phyloP scores from a whole-genome alignment of 345 rosid species.

The Balakata baccata region DNA sequence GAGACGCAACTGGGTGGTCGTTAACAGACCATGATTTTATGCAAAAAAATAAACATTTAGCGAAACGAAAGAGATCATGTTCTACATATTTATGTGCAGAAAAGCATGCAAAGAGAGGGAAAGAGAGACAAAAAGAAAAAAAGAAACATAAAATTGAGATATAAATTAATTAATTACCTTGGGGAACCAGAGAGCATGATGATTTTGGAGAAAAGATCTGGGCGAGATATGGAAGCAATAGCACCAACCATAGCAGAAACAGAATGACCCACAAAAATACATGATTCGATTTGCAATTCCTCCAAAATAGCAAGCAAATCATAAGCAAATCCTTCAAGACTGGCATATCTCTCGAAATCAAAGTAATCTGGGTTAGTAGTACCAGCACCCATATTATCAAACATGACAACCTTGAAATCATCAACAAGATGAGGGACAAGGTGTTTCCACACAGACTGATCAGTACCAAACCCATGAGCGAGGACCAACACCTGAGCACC shows the following conservation, averaged over 20 bases:
- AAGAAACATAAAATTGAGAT: too few species aligned
- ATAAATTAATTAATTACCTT: conserved; percentile 38
- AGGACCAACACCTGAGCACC: conserved; percentile 56
- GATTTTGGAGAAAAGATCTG: conserved; percentile 71
- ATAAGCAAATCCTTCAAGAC: conserved; percentile 69
- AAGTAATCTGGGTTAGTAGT: conserved; percentile 87
- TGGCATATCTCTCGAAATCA: conserved; percentile 68
- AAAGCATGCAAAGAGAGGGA: too few species aligned
- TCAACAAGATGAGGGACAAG: conserved; percentile 75
- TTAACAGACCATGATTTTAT: neutral
- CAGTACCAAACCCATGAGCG: conserved; percentile 89
- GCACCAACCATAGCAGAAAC: conserved; percentile 73
- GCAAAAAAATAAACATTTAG: too few species aligned
- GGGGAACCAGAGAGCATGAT: conserved; percentile 74
- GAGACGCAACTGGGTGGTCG: neutral
- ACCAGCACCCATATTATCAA: conserved; percentile 29
- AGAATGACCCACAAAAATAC: conserved; percentile 82
- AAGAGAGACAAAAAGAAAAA: too few species aligned
- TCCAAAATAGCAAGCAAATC: conserved; percentile 82
- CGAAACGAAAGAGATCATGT: too few species aligned
- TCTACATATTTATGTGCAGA: too few species aligned
- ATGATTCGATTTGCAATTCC: conserved; percentile 51
- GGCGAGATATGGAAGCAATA: conserved; percentile 80
- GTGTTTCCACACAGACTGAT: conserved; percentile 94
- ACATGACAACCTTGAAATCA: conserved; percentile 59